phyloP scores from a whole-genome alignment of 2,329 filamentous ascomycete genomes.

The Claviceps pazoutovae region DNA sequence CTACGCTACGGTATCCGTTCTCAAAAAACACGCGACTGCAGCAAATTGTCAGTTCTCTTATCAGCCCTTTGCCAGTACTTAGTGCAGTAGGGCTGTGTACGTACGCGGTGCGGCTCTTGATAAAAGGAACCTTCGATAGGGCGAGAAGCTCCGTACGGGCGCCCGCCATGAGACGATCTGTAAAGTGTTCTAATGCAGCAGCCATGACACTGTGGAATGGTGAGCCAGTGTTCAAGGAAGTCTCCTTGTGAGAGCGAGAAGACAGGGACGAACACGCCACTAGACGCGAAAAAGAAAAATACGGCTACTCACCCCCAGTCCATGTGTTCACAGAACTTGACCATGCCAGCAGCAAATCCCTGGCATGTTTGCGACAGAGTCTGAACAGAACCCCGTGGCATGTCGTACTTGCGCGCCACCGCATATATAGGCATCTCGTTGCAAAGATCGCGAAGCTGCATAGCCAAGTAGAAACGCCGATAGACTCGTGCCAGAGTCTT shows the following conservation, averaged over 20 bases:
- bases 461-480: slow-evolving; percentile 57
- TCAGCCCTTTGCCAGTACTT: too few species aligned
- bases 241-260: too few species aligned
- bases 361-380: slow-evolving; percentile 61
- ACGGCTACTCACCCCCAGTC: slow-evolving; percentile 43
- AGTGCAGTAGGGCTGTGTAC: slow-evolving; percentile 9
- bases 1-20: slow-evolving; percentile 57
- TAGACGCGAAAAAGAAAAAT: not conserved
- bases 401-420: slow-evolving; percentile 57
- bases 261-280: too few species aligned
- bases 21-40: slow-evolving; percentile 52
- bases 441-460: slow-evolving; percentile 66
- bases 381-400: slow-evolving; percentile 57
- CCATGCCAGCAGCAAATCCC: slow-evolving; percentile 65
- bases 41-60: slow-evolving; percentile 1
- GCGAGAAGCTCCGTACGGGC: slow-evolving; percentile 57
- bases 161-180: slow-evolving; percentile 57
- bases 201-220: slow-evolving; percentile 42
- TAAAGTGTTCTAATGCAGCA: slow-evolving; percentile 61
- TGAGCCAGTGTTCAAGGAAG: slow-evolving; percentile 5
- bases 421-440: slow-evolving; percentile 60
- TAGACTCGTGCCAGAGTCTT: slow-evolving; percentile 49
- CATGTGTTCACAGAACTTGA: slow-evolving; percentile 69
- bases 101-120: slow-evolving; percentile 63
- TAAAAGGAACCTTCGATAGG: slow-evolving; percentile 56